phyloP scores from a whole-genome alignment of 768 basidiomycete species.

The Cystobasidium tubakii region DNA sequence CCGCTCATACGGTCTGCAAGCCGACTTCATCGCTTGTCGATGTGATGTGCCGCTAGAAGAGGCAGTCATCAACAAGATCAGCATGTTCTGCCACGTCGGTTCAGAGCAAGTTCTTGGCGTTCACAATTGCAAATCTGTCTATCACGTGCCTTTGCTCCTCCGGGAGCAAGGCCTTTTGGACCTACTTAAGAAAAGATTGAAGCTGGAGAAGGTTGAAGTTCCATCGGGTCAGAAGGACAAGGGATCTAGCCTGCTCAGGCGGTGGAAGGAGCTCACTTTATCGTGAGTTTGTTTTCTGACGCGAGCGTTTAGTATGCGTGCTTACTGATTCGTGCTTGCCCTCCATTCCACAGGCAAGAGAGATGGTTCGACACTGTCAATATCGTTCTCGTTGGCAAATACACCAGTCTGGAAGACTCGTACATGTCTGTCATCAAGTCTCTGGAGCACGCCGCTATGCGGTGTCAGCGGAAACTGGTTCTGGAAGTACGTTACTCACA shows the following conservation, averaged over 20 bases:
- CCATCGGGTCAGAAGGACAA: slow-evolving; percentile 58
- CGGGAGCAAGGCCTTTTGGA: slow-evolving; percentile 85
- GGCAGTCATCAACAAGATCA: slow-evolving; percentile 88
- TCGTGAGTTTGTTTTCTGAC: slow-evolving; percentile 55
- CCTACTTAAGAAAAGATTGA: slow-evolving; percentile 75
- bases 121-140: slow-evolving; percentile 92
- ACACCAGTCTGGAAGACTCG: slow-evolving; percentile 91
- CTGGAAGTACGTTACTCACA: slow-evolving; percentile 67
- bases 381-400: slow-evolving; percentile 92
- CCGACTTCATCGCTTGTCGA: slow-evolving; percentile 92
- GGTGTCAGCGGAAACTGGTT: slow-evolving; percentile 73
- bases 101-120: slow-evolving; percentile 81
- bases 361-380: slow-evolving; percentile 79
- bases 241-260: slow-evolving; percentile 62
- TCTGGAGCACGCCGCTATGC: slow-evolving; percentile 91
- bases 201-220: slow-evolving; percentile 59
- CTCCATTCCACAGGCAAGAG: slow-evolving; percentile 64
- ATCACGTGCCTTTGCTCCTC: slow-evolving; percentile 89
- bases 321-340: neutral
- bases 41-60: slow-evolving; percentile 72
- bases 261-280: slow-evolving; percentile 78
- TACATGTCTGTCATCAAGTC: slow-evolving; percentile 98
- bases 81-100: slow-evolving; percentile 97
- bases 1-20: slow-evolving; percentile 81
- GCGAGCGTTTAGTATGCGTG: neutral